Evolutionary conservation across 1,284 basidiomycete species (phyloP), one percentile per base, ranked within the genome.

Genomic region (Ustanciosporium gigantosporum): DNA sequence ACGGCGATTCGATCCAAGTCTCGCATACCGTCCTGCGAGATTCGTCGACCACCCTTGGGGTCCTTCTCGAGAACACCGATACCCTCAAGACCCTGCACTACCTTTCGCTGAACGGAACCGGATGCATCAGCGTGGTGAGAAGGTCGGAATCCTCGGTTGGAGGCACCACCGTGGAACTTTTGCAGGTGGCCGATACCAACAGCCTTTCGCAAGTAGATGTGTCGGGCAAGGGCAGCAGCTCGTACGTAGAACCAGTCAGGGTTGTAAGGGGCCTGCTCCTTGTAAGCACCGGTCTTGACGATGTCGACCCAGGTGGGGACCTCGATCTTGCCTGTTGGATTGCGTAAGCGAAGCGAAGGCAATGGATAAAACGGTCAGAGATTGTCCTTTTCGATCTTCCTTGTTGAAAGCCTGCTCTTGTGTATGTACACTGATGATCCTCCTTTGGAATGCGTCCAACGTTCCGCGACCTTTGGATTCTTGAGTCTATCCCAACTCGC

Each of bases 161-260:
- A 91, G 79, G 91, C 87, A 72, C 91, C 90, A 81, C 94, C 94
- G 83, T 98, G 92, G 48, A 97, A 88, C 85, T 97, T 98, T 81
- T 85, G 86, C 51, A 99, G 86, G 41, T 91, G 90, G 76, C 94
- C 94, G 67, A 97, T 87, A 80, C 94, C 94, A 76, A 97, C 92
- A 79, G 92, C 88, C 84, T 97, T 97, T 82, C 94, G 91, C 79
- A 99, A 88, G 86, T 99, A 98, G 82, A 98, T 93, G 87, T 98
- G 94, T 79, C 95, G 89, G 80, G 95, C 94, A 70, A 99, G 83
- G 64, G 94, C 91, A 93, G 92, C 92, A 81, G 93, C 90, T 76
- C 94, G 91, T 79, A 95, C 85, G 83, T 98, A 98, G 86, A 87
- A 99, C 94, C 94, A 99, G 82, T 98, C 95, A 43, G 91, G 90